A percentile compares a stretch with the other conserved stretches of the same genome.
phyloP scores from a whole-genome alignment of 306 rosid genomes.

The Trichosanthes truncata region DNA sequence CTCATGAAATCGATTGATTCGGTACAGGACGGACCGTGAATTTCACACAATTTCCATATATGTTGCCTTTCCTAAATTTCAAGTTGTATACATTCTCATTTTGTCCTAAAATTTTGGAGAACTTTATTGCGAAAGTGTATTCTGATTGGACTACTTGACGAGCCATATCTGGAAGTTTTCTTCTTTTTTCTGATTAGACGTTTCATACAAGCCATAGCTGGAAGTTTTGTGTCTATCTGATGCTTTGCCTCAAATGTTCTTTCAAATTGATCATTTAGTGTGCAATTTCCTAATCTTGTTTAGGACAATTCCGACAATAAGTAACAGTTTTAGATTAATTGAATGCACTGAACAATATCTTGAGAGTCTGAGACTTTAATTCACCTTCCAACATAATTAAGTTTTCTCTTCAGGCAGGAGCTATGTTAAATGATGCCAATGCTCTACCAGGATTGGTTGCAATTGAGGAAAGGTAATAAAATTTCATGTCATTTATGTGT shows the following conservation, averaged over 20 bases:
- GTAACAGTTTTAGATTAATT: background rate
- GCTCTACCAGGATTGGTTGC: constrained; percentile 24
- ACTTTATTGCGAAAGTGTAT: background rate
- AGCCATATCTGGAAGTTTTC: background rate
- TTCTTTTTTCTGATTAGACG: background rate
- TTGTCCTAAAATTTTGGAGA: background rate
- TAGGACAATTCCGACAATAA: background rate
- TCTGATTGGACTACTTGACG: background rate
- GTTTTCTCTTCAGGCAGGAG: constrained; percentile 25
- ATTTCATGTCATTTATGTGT: background rate
- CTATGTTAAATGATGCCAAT: constrained; percentile 23
- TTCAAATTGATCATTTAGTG: background rate
- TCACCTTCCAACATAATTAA: background rate
- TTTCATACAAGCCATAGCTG: background rate
- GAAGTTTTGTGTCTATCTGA: background rate
- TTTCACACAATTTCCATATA: background rate
- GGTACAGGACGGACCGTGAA: background rate
- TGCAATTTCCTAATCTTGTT: background rate
- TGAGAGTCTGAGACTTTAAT: background rate
- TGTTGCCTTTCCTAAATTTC: background rate
- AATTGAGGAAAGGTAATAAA: constrained; percentile 42
- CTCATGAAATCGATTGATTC: background rate
- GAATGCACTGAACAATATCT: background rate
- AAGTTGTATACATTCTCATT: background rate
- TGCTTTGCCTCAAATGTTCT: background rate